A percentile compares a stretch with the other conserved stretches of the same genome.
Conservation (phyloP, 2,329 filamentous ascomycete species). For the Fusarium sp. region DNA sequence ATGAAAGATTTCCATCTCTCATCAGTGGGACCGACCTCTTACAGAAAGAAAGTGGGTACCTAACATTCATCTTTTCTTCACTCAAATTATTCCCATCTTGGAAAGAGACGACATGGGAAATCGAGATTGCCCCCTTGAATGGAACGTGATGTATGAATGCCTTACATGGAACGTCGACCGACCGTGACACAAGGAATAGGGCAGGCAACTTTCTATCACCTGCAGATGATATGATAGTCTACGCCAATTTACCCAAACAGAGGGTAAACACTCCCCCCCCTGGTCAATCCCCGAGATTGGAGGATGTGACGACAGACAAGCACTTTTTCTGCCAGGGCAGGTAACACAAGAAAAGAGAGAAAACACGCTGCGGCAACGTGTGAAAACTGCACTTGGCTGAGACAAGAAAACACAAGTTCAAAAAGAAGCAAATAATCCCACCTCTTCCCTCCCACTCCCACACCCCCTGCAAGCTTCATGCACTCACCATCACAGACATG, state of each 20-base stretch:
- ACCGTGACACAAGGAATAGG: background rate
- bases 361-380: slow-evolving; percentile 7
- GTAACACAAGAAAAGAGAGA: slow-evolving; percentile 21
- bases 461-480: slow-evolving; percentile 36
- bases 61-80: background rate
- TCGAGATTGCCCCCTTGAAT: background rate
- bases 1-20: background rate
- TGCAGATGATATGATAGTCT: background rate
- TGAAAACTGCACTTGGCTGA: slow-evolving; percentile 15
- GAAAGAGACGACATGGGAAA: slow-evolving; percentile 5
- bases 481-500: slow-evolving; percentile 35
- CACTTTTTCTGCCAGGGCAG: background rate
- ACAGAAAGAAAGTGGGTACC: background rate
- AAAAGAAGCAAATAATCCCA: slow-evolving; percentile 1
- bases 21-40: background rate
- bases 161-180: slow-evolving; percentile 1
- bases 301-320: slow-evolving; percentile 31
- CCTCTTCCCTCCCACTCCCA: slow-evolving; percentile 6
- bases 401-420: background rate
- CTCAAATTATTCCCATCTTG: background rate
- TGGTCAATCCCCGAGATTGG: slow-evolving; percentile 28
- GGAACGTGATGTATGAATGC: slow-evolving; percentile 6
- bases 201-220: background rate
- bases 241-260: too few species aligned
- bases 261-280: background rate